Evolutionary conservation across 202 grass and related monocot species (phyloP), one percentile per base, ranked within the genome.

Genomic region (Alloteropsis angusta): DNA sequence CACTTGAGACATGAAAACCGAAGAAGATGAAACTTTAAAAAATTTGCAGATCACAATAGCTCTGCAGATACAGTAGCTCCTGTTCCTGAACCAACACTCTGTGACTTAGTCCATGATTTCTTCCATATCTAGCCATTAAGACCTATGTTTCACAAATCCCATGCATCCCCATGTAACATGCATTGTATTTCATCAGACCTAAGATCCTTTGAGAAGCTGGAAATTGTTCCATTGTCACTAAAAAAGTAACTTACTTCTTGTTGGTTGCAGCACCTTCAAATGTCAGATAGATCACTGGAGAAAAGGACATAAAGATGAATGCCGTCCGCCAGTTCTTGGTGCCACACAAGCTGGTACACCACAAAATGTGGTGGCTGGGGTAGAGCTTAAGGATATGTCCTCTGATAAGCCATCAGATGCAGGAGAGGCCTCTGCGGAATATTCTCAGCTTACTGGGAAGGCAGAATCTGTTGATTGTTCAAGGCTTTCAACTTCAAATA

Each of bases 251-350:
- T 56, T 77, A 16, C 26, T 25, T 77, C 26, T 75, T 76, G n/a
- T 81, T 85, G 57, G 26, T 78, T 81, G 80, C 85, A 90, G 91
- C 59, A 83, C 88, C 28, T 43, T 86, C 60, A 88, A 88, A 61
- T 93, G 91, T 53, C 91, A 93, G 44, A 90, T 88, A 83, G 72
- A 60, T 52, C 87, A 93, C 45, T 93, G 88, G 91, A 87, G 88
- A 86, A 70, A 78, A 82, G 91, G 78, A 38, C 91, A 93, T 79
- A 90, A 84, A 85, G 82, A 86, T 49, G 75, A 85, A 67, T 93
- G 91, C 60, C 69, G 74, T 44, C 73, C 64, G 60, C 30, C 21
- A 84, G 47, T 14, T 65, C 14, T 71, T 72, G 57, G 38, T 81
- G 47, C 64, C 30, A 71, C 17, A 60, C 65, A 30, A 43, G 76